phyloP scores from a whole-genome alignment of 441 rosid species.

The Erodium chrysanthum region DNA sequence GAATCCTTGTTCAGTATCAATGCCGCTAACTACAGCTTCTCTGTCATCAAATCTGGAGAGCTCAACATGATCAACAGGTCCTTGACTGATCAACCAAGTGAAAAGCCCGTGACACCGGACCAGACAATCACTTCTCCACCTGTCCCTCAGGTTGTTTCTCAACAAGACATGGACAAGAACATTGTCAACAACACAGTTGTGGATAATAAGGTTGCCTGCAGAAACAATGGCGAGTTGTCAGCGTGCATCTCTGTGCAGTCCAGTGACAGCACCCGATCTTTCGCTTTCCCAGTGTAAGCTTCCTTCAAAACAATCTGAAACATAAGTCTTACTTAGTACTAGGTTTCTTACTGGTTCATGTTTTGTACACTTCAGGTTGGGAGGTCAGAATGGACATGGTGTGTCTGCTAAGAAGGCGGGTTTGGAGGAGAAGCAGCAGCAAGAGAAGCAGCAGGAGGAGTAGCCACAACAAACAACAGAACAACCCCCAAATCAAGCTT shows the following conservation, averaged over 20 bases:
- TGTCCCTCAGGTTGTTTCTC: neutral
- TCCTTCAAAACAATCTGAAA: neutral
- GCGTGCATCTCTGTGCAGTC: conserved; percentile 30
- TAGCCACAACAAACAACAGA: conserved; percentile 19
- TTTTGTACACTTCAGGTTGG: conserved; percentile 24
- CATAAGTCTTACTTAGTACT: neutral
- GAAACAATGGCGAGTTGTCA: conserved; percentile 20
- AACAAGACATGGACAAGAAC: conserved; percentile 19
- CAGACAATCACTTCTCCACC: neutral
- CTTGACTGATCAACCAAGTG: conserved; percentile 15
- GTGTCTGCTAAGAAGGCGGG: conserved; percentile 11
- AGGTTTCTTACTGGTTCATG: neutral
- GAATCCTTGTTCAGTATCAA: conserved; percentile 83
- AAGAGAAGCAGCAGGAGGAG: neutral
- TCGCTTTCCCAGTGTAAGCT: conserved; percentile 66
- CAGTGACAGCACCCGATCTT: conserved; percentile 43
- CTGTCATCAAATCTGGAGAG: conserved; percentile 49
- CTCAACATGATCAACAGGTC: conserved; percentile 39
- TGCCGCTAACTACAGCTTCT: conserved; percentile 42
- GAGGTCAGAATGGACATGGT: conserved; percentile 16
- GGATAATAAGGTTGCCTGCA: neutral
- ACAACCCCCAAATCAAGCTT: conserved; percentile 16
- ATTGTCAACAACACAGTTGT: conserved; percentile 12
- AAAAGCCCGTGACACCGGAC: neutral
- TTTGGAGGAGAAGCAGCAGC: neutral